phyloP scores from a whole-genome alignment of 768 basidiomycete genomes.

The Neoboletus subvelutipes region DNA sequence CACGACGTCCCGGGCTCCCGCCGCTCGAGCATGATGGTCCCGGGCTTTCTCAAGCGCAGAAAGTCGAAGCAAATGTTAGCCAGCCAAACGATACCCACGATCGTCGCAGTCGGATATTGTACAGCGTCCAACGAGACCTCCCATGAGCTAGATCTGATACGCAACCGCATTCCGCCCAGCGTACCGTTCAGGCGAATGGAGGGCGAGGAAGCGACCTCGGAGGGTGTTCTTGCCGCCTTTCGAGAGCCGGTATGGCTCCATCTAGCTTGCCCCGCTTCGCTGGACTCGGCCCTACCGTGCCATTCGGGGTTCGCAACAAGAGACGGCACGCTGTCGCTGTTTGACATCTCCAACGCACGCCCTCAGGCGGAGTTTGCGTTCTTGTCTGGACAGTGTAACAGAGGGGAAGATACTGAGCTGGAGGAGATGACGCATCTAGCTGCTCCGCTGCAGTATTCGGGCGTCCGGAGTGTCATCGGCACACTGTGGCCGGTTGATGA shows the following conservation, averaged over 20 bases:
- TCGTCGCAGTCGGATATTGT: constrained; percentile 25
- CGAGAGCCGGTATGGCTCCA: constrained; percentile 35
- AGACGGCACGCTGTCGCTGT: constrained; percentile 26
- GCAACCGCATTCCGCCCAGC: constrained; percentile 16
- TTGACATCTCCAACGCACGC: constrained; percentile 22
- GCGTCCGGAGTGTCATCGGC: constrained; percentile 34
- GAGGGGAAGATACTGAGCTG: constrained; percentile 14
- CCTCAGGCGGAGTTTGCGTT: constrained; percentile 36
- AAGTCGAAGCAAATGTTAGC: constrained; percentile 15
- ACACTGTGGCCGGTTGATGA: constrained; percentile 36
- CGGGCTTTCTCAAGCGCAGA: constrained; percentile 23
- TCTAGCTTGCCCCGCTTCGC: constrained; percentile 39
- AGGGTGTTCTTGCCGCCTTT: constrained; percentile 18
- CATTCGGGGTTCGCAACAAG: constrained; percentile 28
- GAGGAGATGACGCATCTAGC: constrained; percentile 38
- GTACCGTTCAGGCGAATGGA: constrained; percentile 27
- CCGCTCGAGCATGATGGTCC: constrained; percentile 22
- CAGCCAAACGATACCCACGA: constrained; percentile 4
- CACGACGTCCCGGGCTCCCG: constrained; percentile 1
- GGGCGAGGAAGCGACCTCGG: constrained; percentile 19
- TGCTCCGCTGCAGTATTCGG: constrained; percentile 33
- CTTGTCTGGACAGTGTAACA: constrained; percentile 31
- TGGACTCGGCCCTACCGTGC: constrained; percentile 31
- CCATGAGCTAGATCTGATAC: constrained; percentile 16
- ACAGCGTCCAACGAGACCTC: constrained; percentile 10